Percentiles rank a stretch among this genome's conserved stretches.
These are phyloP conservation scores for Calophaca sinica DNA, from an alignment of 306 rosid species.

Conservation along the genomic window DNA sequence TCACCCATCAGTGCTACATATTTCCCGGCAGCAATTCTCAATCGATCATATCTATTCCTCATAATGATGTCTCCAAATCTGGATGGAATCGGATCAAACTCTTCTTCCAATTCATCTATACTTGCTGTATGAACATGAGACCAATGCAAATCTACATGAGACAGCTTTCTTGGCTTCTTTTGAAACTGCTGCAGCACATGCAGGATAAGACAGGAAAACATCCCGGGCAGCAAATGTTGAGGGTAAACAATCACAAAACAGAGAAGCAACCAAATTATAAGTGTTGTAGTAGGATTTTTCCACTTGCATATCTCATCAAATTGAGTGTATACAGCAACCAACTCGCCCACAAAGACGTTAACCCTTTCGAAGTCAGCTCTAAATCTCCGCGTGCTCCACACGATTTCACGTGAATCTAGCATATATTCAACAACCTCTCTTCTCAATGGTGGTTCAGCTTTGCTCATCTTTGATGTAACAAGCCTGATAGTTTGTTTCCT, in stretches of 20 bases:
- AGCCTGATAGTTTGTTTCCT: constrained; percentile 44
- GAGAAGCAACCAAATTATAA: background rate
- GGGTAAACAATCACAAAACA: constrained; percentile 28
- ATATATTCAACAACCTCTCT: constrained; percentile 51
- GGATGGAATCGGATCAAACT: constrained; percentile 62
- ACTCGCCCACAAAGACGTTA: constrained; percentile 13
- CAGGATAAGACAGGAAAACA: constrained; percentile 21
- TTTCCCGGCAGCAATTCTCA: constrained; percentile 48
- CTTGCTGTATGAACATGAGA: constrained; percentile 47
- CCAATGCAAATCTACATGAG: constrained; percentile 47
- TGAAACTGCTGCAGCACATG: background rate
- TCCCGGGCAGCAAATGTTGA: background rate
- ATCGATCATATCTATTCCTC: constrained; percentile 47
- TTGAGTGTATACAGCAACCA: constrained; percentile 4
- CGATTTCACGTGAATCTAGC: constrained; percentile 43
- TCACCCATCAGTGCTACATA: constrained; percentile 41
- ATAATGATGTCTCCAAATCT: constrained; percentile 27
- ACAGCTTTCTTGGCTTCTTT: constrained; percentile 47
- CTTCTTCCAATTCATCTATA: constrained; percentile 58
- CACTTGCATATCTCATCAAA: constrained; percentile 43
- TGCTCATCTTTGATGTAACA: constrained; percentile 38
- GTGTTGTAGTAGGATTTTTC: constrained; percentile 21
- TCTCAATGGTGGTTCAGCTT: constrained; percentile 41
- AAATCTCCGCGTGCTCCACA: constrained; percentile 55
- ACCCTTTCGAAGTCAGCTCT: constrained; percentile 52